These are phyloP conservation scores for Trichopus zeylanicus DNA, from an alignment of 116 monocot genomes.

Conservation along the genomic window DNA sequence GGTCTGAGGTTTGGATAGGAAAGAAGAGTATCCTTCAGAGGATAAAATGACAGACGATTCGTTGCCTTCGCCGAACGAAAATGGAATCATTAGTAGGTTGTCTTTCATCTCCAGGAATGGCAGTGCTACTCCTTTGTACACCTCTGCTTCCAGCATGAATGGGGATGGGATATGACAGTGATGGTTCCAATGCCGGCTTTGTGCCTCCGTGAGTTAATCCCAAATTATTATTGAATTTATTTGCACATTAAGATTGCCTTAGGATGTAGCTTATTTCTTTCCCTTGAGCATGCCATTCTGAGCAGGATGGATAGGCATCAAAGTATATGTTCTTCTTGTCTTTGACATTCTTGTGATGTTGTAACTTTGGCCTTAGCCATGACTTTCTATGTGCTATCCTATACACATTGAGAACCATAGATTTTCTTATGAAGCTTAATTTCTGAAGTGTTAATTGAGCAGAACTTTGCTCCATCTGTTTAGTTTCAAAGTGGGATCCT, in stretches of 20 bases:
- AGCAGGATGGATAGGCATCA: no score
- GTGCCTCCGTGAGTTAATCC: conserved; percentile 74
- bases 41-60: conserved; percentile 46
- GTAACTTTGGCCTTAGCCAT: no score
- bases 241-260: neutral
- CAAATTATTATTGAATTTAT: neutral
- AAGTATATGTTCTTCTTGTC: no score
- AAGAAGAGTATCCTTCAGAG: no score
- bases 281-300: neutral
- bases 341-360: no score
- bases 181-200: conserved; percentile 56
- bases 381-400: no score
- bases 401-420: no score
- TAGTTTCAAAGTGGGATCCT: no score
- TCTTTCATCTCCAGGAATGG: conserved; percentile 63
- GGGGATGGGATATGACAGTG: conserved; percentile 93
- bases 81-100: conserved; percentile 33
- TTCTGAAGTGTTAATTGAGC: no score
- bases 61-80: conserved; percentile 7
- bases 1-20: no score
- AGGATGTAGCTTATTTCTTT: neutral
- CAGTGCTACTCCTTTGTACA: conserved; percentile 45
- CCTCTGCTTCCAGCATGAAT: conserved; percentile 27
- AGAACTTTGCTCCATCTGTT: no score
- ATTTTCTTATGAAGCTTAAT: no score